Percentiles rank a stretch among this genome's conserved stretches.
Evolutionary conservation across 164 flowering plant species (phyloP).

Genomic region (Chimonanthus praecox): DNA sequence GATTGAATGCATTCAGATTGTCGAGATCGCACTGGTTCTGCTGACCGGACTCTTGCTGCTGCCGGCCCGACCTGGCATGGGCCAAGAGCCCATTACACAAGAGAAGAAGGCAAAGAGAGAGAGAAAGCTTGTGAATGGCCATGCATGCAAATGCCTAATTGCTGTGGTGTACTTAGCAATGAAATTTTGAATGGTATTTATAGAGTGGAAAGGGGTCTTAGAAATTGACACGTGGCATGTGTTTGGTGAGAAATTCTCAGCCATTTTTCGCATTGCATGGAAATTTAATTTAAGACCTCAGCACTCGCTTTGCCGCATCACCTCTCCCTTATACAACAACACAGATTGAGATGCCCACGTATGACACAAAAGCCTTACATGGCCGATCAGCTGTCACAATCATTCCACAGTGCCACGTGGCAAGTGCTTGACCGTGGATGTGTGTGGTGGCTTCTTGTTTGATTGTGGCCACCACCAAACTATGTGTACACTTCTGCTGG

Average conservation of each 20-base stretch:
- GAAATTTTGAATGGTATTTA: conserved; percentile 2
- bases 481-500: too few relatives aligned
- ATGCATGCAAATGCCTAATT: neutral
- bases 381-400: too few relatives aligned
- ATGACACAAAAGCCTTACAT: too few relatives aligned
- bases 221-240: conserved; percentile 3
- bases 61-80: conserved; percentile 4
- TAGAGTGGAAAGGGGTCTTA: neutral
- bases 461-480: too few relatives aligned
- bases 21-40: conserved; percentile 32
- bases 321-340: too few relatives aligned
- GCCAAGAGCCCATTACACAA: conserved; percentile 20
- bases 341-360: too few relatives aligned
- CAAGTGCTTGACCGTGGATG: too few relatives aligned
- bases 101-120: conserved; percentile 20
- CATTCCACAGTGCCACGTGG: too few relatives aligned
- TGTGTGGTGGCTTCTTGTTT: too few relatives aligned
- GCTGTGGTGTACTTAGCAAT: conserved; percentile 12
- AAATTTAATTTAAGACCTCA: neutral
- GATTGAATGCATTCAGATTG: too few relatives aligned
- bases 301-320: too few relatives aligned
- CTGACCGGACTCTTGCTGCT: conserved; percentile 10
- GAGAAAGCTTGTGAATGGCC: conserved; percentile 15
- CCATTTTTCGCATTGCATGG: conserved; percentile 19
- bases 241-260: conserved; percentile 7